Evolutionary conservation across 345 rosid genomes (phyloP), one percentile per base, ranked within the genome.

Genomic region (Fremontodendron californicum): DNA sequence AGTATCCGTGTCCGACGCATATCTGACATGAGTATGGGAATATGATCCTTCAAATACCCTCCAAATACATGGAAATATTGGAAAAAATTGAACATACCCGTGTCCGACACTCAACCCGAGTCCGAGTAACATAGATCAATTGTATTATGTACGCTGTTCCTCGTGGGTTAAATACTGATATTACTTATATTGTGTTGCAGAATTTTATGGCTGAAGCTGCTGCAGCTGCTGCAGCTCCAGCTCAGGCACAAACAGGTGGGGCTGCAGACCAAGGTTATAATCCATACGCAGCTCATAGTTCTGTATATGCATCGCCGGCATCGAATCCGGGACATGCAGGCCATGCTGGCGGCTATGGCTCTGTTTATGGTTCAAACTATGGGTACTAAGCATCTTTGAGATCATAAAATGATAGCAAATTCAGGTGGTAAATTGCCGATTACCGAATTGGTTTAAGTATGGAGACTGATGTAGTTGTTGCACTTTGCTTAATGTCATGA

Each of bases 191-290:
- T 49, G 3, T 48, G 15, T 68, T 85, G 90, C 92, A 96, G 99
- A 96, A 96, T 84, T 96, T 90, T 84, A 92, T 96, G 97, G 94
- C 97, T 35, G 99, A 96, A 27, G 82, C 82, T 61, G 60, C 60
- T 54, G 64, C 67, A n/a, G n/a, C n/a, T n/a, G n/a, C n/a, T 54
- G 64, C 67, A 58, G 81, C 85, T 29, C 37, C 71, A 13, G 39
- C 40, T 46, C 78, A 76, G 33, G 63, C 25, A 2, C 78, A 65
- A 71, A 48, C 90, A 2, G 87, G 84, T 37, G 92, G 89, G 3
- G 75, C 85, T 11, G 77, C 91, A 40, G 98, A 92, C 77, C 99
- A 92, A 86, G 94, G 90, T 15, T 95, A 93, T 82, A 92, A 92
- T 82, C 93, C 98, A 0, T 95, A 95, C 49, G 93, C 92, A 49